Evolutionary conservation across 2,329 filamentous ascomycete species (phyloP), one percentile per base, ranked within the genome.

Genomic region (Helotiales sp.): DNA sequence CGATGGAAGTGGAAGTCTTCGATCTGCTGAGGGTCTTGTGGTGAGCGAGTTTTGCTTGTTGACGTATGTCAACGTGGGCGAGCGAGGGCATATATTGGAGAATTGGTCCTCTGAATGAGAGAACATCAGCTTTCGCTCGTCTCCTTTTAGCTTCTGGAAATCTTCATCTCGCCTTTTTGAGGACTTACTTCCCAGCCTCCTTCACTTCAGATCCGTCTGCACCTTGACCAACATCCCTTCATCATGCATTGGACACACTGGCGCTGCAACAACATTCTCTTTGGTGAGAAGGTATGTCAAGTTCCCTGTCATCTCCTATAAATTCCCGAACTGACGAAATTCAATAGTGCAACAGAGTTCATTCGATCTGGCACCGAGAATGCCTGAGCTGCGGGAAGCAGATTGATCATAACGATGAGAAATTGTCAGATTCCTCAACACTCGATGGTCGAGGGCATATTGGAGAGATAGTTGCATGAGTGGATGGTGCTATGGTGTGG

Each of bases 341-440:
- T 6, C 8, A 5, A 19, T 12, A 48, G 46, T 48, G 46, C 29
- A 33, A 33, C 15, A 48, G 31, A 48, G 46, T 48, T n/a, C 46
- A 48, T n/a, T 48, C 46, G 13, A 48, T 48, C 9, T 48, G 46
- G 46, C 46, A 48, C 27, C 25, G 46, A 30, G 46, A 48, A 22
- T 48, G 46, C 46, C 19, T 48, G 46, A 17, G 24, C 27, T 48
- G 46, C 12, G 46, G 46, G n/a, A 48, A 48, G 46, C 46, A 48
- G 8, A 22, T 48, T n/a, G 46, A 48, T 33, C 25, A 33, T 17
- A 29, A 48, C 19, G 46, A 48, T 31, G 46, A 48, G 27, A 48
- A 48, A 22, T 31, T 48, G 25, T 31, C n/a, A n/a, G n/a, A n/a
- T n/a, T n/a, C n/a, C n/a, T n/a, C n/a, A n/a, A n/a, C n/a, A n/a